Evolutionary conservation across 768 basidiomycete species (phyloP), one percentile per base, ranked within the genome.

Genomic region (Lactarius indigo): DNA sequence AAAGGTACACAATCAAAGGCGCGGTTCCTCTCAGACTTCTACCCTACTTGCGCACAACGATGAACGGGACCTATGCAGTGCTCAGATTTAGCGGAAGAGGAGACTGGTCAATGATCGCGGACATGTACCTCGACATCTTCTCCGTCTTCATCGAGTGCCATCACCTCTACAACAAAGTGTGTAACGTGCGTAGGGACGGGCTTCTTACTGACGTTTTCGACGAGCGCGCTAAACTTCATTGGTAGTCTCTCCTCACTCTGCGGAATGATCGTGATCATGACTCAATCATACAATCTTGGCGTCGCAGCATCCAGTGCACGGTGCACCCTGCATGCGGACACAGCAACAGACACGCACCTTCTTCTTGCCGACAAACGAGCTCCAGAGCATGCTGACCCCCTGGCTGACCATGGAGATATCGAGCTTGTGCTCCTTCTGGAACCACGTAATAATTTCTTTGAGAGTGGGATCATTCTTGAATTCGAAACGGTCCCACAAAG

Each of bases 341-440:
- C 35, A 52, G 35, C 18, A 37, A 50, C 28, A 52, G 26, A 37
- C 54, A 75, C 83, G 37, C 50, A 92, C 96, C 90, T 98, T 98
- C 82, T 93, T 93, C 80, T 89, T 91, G 63, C 88, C 90, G 61
- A 93, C 84, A 77, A 96, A 99, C 39, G 91, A 88, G 68, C 92
- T 95, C 94, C 96, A 98, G 37, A 98, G 81, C 96, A 98, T 96
- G 74, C 94, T 95, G 39, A 98, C 96, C 50, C 95, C 96, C 76
- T 94, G 92, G 73, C 92, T 95, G 68, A 98, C 92, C 97, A 99
- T 99, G 60, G 87, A 87, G 60, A 98, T 82, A 42, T 94, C 89
- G 39, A 98, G 87, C 37, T 88, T 87, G 77, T 98, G 92, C 66
- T 90, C 84, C 58, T 82, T 82, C 79, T 87, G 81, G 86, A 98